Conservation (phyloP, 768 basidiomycete genomes). For the Suillus occidentalis region DNA sequence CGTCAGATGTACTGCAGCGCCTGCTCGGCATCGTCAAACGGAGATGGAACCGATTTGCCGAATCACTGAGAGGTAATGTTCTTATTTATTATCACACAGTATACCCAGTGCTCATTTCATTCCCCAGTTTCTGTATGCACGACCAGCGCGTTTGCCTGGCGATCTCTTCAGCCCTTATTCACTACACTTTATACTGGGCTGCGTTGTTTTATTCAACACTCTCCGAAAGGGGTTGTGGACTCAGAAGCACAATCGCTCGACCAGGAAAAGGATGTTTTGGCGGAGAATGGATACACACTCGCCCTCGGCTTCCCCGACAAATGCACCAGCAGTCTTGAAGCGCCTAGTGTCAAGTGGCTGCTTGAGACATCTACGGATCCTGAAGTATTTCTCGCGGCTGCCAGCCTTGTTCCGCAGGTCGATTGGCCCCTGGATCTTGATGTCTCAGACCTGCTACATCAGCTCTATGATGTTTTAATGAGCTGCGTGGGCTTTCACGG, state of each 20-base stretch:
- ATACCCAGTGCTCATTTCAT: neutral
- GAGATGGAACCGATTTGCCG: neutral
- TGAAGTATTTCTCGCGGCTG: neutral
- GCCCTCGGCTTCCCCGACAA: neutral
- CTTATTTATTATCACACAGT: neutral
- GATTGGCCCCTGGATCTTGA: neutral
- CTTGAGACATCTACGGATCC: neutral
- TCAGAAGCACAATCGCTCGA: neutral
- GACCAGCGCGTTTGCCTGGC: neutral
- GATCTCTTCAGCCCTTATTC: neutral
- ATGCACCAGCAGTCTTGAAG: neutral
- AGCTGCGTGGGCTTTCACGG: neutral
- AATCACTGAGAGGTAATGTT: neutral
- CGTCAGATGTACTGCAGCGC: neutral
- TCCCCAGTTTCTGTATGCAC: neutral
- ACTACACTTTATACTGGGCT: neutral
- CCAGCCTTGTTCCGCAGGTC: neutral
- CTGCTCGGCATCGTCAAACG: neutral
- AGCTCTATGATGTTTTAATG: neutral
- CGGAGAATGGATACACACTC: neutral
- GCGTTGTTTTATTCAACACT: neutral
- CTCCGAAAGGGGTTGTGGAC: neutral
- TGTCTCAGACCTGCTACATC: neutral
- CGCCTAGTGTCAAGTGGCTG: slow-evolving; percentile 9
- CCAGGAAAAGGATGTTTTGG: fast-evolving